Evolutionary conservation across 1,284 basidiomycete genomes (phyloP).

Genomic region (Coriolopsis trogii): DNA sequence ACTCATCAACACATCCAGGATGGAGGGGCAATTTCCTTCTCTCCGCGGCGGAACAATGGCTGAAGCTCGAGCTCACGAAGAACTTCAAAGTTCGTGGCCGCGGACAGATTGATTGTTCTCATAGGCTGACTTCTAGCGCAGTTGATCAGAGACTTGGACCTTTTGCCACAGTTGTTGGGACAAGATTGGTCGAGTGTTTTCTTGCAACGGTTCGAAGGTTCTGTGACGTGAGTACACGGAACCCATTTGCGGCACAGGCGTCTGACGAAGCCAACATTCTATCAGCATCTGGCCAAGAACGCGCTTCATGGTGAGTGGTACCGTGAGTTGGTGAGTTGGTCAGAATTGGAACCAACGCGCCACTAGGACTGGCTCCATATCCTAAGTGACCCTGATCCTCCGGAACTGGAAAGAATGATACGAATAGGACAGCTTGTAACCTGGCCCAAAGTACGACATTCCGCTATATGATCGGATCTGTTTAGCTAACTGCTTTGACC

Average conservation of each 20-base stretch:
- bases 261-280: constrained; percentile 25
- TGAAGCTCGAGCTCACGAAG: constrained; percentile 93
- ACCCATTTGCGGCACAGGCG: neutral
- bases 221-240: constrained; percentile 65
- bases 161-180: constrained; percentile 85
- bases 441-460: constrained; percentile 80
- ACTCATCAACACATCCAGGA: constrained; percentile 44
- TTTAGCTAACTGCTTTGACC: neutral
- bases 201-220: constrained; percentile 84
- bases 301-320: constrained; percentile 59
- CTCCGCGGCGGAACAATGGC: constrained; percentile 89
- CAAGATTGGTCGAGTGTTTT: constrained; percentile 97
- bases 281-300: constrained; percentile 86
- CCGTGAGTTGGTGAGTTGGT: constrained; percentile 2
- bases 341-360: neutral
- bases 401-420: constrained; percentile 84
- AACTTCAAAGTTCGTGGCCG: constrained; percentile 74
- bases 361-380: constrained; percentile 82
- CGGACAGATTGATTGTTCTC: neutral
- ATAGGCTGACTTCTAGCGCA: constrained; percentile 30
- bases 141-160: constrained; percentile 91
- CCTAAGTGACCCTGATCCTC: constrained; percentile 82
- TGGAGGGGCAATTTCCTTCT: constrained; percentile 97
- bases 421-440: constrained; percentile 88
- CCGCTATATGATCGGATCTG: too few species aligned